A percentile compares a stretch with the other conserved stretches of the same genome.
Conservation (phyloP, 2,329 filamentous ascomycete genomes). For the Paecilomyces sp. region DNA sequence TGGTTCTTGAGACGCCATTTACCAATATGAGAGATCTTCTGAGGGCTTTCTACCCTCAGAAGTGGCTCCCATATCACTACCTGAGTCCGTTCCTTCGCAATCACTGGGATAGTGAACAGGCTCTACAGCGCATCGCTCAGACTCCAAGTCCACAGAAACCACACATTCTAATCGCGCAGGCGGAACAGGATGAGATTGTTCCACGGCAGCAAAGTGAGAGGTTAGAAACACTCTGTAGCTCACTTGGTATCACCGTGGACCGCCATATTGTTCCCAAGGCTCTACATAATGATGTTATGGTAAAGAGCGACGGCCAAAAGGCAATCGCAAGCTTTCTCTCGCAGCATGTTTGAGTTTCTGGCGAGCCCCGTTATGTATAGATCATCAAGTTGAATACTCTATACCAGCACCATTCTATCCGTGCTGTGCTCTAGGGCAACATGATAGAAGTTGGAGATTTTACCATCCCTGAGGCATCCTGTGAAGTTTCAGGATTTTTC, state of each 20-base stretch:
- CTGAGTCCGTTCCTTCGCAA: constrained; percentile 67
- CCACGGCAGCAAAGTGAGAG: constrained; percentile 13
- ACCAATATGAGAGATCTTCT: constrained; percentile 65
- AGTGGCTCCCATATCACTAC: constrained; percentile 71
- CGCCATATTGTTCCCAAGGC: background rate
- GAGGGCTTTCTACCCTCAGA: constrained; percentile 65
- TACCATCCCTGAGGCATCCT: no score
- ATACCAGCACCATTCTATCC: background rate
- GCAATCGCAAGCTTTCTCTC: background rate
- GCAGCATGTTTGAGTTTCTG: background rate
- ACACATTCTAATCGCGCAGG: constrained; percentile 33
- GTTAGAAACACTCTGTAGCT: background rate
- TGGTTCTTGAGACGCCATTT: constrained; percentile 73
- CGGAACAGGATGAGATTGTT: constrained; percentile 39
- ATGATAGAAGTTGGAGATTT: no score
- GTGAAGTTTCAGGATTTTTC: no score
- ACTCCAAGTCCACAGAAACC: constrained; percentile 7
- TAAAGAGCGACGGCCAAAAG: background rate
- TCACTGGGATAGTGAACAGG: constrained; percentile 42
- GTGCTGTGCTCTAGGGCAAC: background rate
- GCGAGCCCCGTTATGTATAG: background rate
- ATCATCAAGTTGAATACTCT: background rate
- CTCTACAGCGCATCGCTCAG: constrained; percentile 33
- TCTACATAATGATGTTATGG: background rate
- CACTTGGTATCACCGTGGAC: background rate